phyloP scores from a whole-genome alignment of 202 grass and related monocot genomes.

The Musa balbisiana region DNA sequence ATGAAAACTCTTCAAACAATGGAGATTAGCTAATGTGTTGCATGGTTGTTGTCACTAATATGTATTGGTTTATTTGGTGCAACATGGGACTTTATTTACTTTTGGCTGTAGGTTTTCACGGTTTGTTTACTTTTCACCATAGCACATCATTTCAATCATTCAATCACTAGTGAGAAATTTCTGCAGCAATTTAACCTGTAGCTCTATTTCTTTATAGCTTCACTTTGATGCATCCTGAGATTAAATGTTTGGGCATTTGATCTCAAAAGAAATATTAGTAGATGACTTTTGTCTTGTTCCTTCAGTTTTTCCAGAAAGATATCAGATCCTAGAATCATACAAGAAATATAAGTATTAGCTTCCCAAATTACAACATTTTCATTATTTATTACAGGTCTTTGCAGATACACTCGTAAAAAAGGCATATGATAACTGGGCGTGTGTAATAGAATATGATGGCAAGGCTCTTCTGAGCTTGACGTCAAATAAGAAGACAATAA shows the following conservation, averaged over 20 bases:
- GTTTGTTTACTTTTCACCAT: too few relatives aligned
- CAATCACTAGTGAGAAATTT: too few relatives aligned
- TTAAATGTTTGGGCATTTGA: too few relatives aligned
- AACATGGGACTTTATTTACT: not conserved
- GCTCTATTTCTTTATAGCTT: too few relatives aligned
- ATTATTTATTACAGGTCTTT: constrained; percentile 8
- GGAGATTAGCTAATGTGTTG: not conserved
- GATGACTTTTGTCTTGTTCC: not conserved
- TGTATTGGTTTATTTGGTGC: too few relatives aligned
- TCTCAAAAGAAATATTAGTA: too few relatives aligned
- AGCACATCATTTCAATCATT: too few relatives aligned
- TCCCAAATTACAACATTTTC: not conserved
- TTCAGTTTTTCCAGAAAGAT: not conserved
- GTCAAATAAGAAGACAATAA: constrained; percentile 5
- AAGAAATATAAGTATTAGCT: not conserved
- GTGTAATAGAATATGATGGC: constrained; percentile 20
- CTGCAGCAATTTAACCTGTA: too few relatives aligned
- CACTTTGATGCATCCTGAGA: too few relatives aligned
- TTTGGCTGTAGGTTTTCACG: not conserved
- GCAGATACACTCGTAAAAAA: constrained; percentile 16
- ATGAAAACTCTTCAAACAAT: not conserved
- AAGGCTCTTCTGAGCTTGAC: constrained; percentile 8
- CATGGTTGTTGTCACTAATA: not conserved
- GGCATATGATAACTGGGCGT: constrained; percentile 14
- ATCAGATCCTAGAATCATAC: not conserved